Percentiles rank a stretch among this genome's conserved stretches.
Evolutionary conservation across 179 eudicot species (phyloP).

Genomic region (Silene vulgaris): DNA sequence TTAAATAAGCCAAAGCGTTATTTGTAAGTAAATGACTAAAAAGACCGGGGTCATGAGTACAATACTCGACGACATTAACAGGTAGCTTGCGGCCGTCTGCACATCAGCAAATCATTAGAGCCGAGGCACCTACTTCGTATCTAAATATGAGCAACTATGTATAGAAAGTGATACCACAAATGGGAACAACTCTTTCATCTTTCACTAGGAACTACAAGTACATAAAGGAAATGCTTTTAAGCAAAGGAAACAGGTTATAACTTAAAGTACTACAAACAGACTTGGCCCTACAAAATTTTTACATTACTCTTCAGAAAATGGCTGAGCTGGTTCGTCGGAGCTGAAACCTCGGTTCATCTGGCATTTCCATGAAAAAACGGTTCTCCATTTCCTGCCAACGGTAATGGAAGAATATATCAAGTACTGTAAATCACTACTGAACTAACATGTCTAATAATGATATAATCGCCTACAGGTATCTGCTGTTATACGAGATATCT

Average conservation of each 20-base stretch:
- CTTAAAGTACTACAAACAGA: not conserved
- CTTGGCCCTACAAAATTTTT: slow-evolving; percentile 21
- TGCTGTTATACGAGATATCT: no score
- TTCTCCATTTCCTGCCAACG: slow-evolving; percentile 29
- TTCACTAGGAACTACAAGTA: not conserved
- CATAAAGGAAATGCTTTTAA: not conserved
- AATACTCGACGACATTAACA: no score
- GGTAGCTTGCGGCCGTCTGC: no score
- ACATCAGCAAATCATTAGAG: not conserved
- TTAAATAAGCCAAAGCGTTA: no score
- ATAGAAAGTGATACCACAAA: not conserved
- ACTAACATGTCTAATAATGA: not conserved
- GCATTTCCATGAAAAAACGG: not conserved
- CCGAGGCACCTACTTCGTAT: not conserved
- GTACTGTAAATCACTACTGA: not conserved
- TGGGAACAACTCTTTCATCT: not conserved
- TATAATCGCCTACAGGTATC: not conserved
- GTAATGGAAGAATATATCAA: not conserved
- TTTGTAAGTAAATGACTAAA: no score
- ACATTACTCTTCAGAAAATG: slow-evolving; percentile 23
- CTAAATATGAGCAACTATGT: not conserved
- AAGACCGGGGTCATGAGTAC: no score
- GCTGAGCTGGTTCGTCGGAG: slow-evolving; percentile 42
- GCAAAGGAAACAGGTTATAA: not conserved
- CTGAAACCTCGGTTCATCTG: slow-evolving; percentile 29